Evolutionary conservation across 495 filamentous ascomycete species (phyloP), one percentile per base, ranked within the genome.

Genomic region (Melanomma pulvis-pyrius): DNA sequence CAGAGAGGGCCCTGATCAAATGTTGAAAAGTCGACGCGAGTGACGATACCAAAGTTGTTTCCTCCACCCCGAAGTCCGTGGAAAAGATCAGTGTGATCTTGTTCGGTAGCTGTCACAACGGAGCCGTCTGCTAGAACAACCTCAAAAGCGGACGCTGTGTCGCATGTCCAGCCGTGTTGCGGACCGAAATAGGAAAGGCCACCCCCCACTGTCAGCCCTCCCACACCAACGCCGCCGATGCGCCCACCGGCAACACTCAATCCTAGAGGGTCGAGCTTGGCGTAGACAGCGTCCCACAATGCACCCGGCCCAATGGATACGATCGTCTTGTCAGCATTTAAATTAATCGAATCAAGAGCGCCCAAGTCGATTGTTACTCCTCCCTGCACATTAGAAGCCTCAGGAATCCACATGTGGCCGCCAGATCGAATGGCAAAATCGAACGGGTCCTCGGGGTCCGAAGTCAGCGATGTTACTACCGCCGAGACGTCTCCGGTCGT

Each of bases 311-410:
- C 63, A 2, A 34, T 1, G 17, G 13, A 11, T 21, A 60, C 4
- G 44, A 19, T 28, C 2, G 12, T 22, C 26, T n/a, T 22, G 28
- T 47, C 49, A 2, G 50, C 7, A 34, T 19, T 22, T 17, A 61
- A 6, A 3, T 11, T 22, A 3, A 65, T 2, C n/a, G n/a, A 6
- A 26, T 67, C 21, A 1, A 67, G 6, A 53, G 24, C 30, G 1
- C 74, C 69, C 44, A 84, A 30, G 54, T 83, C 82, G 47, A 84
- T 72, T 0, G 81, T 75, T 0, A 83, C 79, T 0, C 82, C 81
- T 2, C 64, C 63, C 1, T 21, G 1, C 25, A 77, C 77, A 34
- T 77, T 83, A 0, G 77, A 75, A 26, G 73, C 75, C 21, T 74
- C 74, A 0, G 74, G 72, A 49, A 80, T 80, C 0, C 79, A 73